A percentile compares a stretch with the other conserved stretches of the same genome.
Evolutionary conservation across 2,329 filamentous ascomycete species (phyloP).

Genomic region (Pestalotiopsis sp.): DNA sequence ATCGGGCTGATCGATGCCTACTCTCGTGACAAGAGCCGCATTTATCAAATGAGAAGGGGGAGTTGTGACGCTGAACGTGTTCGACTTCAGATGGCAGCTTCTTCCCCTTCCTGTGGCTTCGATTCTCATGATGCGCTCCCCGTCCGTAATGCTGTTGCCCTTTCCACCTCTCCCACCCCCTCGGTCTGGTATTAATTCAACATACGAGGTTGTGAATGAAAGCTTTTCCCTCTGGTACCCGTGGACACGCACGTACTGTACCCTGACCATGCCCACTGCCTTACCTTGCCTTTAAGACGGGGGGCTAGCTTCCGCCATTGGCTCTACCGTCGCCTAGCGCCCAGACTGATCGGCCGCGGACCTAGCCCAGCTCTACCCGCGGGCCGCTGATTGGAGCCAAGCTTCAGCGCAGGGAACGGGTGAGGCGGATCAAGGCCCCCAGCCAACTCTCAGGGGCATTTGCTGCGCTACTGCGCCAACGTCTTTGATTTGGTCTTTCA

Average conservation of each 20-base stretch:
- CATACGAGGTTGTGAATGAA: background rate
- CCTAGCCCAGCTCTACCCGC: constrained; percentile 5
- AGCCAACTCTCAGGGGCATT: constrained; percentile 4
- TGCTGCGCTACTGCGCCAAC: background rate
- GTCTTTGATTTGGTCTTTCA: too few relatives aligned
- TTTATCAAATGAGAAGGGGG: background rate
- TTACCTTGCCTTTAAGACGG: background rate
- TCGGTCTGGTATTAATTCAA: background rate
- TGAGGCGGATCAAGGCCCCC: constrained; percentile 2
- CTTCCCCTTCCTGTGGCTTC: background rate
- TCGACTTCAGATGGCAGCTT: background rate
- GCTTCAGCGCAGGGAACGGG: constrained; percentile 3
- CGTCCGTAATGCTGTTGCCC: background rate
- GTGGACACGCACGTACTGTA: background rate
- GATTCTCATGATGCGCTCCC: background rate
- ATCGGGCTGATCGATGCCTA: background rate
- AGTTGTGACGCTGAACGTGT: background rate
- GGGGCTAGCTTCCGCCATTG: background rate
- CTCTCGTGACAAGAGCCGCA: background rate
- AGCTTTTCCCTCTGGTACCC: background rate
- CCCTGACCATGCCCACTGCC: background rate
- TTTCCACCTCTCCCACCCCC: background rate
- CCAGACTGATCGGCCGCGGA: constrained; percentile 9
- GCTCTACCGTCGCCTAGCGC: background rate
- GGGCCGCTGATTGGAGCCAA: background rate